Conservation (phyloP, 2,329 filamentous ascomycete genomes). For the Zopfia rhizophila region DNA sequence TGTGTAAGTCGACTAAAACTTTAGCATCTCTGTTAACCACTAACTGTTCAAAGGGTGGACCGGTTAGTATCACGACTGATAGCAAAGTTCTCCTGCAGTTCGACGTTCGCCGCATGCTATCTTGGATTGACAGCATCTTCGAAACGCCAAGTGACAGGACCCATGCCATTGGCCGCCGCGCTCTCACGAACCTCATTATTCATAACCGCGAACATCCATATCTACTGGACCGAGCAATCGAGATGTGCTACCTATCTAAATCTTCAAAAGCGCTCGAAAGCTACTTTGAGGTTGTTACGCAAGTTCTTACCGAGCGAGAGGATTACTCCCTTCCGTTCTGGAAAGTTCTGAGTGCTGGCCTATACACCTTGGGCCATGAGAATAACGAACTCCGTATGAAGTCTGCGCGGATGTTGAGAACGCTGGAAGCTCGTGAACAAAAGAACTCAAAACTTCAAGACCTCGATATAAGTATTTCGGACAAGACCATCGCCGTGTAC, state of each 20-base stretch:
- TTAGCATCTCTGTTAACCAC: constrained; percentile 14
- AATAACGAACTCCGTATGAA: constrained; percentile 89
- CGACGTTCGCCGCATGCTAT: constrained; percentile 89
- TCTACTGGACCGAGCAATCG: constrained; percentile 87
- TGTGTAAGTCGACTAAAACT: constrained; percentile 74
- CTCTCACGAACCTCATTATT: constrained; percentile 87
- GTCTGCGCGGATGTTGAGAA: constrained; percentile 81
- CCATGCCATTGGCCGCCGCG: constrained; percentile 87
- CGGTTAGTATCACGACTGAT: constrained; percentile 87
- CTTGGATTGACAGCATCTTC: constrained; percentile 96
- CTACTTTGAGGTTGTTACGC: constrained; percentile 92
- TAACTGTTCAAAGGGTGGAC: constrained; percentile 60
- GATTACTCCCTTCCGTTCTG: constrained; percentile 88
- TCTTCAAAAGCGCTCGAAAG: constrained; percentile 86
- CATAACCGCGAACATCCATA: constrained; percentile 90
- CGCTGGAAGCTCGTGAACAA: constrained; percentile 82
- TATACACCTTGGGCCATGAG: constrained; percentile 93
- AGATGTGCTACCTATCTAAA: constrained; percentile 87
- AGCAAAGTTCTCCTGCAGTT: constrained; percentile 90
- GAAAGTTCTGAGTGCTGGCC: constrained; percentile 86
- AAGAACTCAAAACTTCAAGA: constrained; percentile 93
- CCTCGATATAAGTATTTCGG: constrained; percentile 97
- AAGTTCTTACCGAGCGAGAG: constrained; percentile 84
- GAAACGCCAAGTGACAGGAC: constrained; percentile 90
- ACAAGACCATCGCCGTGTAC: constrained; percentile 98